These are phyloP conservation scores for Skeletonema tropicum DNA, from an alignment of 108 stramenopile genomes.

Conservation along the genomic window DNA sequence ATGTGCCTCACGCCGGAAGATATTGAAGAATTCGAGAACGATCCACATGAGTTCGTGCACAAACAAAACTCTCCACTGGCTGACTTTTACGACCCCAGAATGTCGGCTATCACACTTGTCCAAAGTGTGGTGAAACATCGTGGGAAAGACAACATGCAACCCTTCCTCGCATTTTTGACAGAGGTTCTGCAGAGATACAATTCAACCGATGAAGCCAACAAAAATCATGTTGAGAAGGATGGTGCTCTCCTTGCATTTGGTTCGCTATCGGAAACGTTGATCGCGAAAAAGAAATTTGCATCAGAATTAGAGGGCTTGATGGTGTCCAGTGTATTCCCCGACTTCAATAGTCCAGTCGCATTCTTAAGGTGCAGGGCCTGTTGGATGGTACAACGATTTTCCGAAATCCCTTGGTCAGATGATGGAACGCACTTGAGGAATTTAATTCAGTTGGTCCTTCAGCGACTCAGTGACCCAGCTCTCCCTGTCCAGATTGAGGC, in stretches of 20 bases:
- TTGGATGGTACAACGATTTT: constrained; percentile 94
- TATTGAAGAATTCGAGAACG: constrained; percentile 92
- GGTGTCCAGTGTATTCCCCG: constrained; percentile 91
- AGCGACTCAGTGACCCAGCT: constrained; percentile 90
- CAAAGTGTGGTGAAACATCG: constrained; percentile 92
- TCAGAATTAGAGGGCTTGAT: constrained; percentile 85
- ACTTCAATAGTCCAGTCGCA: constrained; percentile 89
- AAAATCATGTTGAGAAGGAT: constrained; percentile 93
- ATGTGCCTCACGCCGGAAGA: constrained; percentile 91
- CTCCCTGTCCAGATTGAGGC: constrained; percentile 98
- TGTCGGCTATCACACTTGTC: constrained; percentile 93
- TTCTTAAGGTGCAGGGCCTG: constrained; percentile 94
- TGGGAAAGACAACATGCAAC: constrained; percentile 90
- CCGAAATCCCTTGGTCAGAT: constrained; percentile 73
- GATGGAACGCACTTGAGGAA: constrained; percentile 76
- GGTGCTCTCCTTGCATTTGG: constrained; percentile 91
- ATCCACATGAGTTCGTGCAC: constrained; percentile 96
- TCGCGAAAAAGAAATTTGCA: constrained; percentile 84
- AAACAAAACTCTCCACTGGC: constrained; percentile 92
- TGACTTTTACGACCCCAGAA: constrained; percentile 94
- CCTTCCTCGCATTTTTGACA: constrained; percentile 79
- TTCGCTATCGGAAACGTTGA: constrained; percentile 76
- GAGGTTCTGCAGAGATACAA: constrained; percentile 84
- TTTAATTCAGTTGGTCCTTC: constrained; percentile 70
- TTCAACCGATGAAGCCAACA: constrained; percentile 61